phyloP scores from a whole-genome alignment of 2,329 filamentous ascomycete species.

The Colletotrichum higginsianum region DNA sequence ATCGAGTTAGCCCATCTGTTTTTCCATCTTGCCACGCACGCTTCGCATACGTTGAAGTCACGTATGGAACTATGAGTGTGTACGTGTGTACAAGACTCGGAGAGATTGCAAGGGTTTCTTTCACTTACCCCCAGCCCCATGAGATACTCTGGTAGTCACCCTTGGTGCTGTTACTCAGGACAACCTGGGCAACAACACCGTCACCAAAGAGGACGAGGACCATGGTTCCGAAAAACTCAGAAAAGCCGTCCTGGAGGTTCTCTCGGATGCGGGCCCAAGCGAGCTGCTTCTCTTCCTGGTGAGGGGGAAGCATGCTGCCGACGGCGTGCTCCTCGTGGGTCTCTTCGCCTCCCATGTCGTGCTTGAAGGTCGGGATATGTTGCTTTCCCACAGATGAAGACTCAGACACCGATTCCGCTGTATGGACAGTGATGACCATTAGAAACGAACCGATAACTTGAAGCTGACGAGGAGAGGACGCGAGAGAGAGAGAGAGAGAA shows the following conservation, averaged over 20 bases:
- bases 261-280: constrained; percentile 69
- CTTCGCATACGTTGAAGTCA: constrained; percentile 34
- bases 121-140: constrained; percentile 65
- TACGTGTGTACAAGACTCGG: too few relatives aligned
- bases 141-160: constrained; percentile 66
- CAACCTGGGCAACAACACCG: constrained; percentile 79
- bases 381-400: constrained; percentile 53
- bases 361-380: constrained; percentile 48
- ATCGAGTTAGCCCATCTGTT: constrained; percentile 14
- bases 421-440: constrained; percentile 50
- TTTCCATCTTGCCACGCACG: not conserved
- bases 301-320: constrained; percentile 40
- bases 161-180: constrained; percentile 66
- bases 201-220: constrained; percentile 79
- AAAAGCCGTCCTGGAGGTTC: constrained; percentile 70
- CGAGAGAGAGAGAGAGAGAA: not conserved
- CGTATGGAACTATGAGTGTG: not conserved
- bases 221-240: constrained; percentile 79
- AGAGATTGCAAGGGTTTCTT: not conserved
- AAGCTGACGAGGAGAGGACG: constrained; percentile 31
- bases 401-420: constrained; percentile 52
- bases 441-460: constrained; percentile 26
- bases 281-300: constrained; percentile 46
- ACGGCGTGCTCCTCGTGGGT: constrained; percentile 43
- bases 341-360: constrained; percentile 50